phyloP scores from a whole-genome alignment of 2,329 filamentous ascomycete genomes.

The Pseudogymnoascus sp. region DNA sequence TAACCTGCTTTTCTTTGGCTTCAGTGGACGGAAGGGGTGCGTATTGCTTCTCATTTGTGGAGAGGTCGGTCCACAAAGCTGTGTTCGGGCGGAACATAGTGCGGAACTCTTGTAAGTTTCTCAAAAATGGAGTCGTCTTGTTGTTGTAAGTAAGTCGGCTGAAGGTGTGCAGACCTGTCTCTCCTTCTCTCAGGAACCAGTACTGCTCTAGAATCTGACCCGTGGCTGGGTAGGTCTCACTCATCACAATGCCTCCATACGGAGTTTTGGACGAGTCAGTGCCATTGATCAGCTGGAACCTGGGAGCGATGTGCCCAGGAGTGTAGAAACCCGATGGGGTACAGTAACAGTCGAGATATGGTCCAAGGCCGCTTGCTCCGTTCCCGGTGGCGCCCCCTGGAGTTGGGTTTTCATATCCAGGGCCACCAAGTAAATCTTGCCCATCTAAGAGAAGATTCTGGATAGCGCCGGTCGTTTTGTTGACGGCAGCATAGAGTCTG shows the following conservation, averaged over 20 bases:
- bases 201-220: conserved; percentile 55
- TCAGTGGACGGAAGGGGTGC: conserved; percentile 43
- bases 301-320: conserved; percentile 41
- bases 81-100: conserved; percentile 54
- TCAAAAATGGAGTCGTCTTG: conserved; percentile 44
- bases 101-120: conserved; percentile 52
- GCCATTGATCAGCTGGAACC: conserved; percentile 43
- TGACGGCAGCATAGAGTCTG: conserved; percentile 35
- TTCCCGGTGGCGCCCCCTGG: conserved; percentile 22
- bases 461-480: conserved; percentile 36
- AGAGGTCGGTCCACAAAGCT: conserved; percentile 52
- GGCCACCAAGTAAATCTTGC: conserved; percentile 44
- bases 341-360: conserved; percentile 58
- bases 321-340: conserved; percentile 51
- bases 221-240: conserved; percentile 48
- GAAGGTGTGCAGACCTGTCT: conserved; percentile 56
- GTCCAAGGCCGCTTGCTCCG: conserved; percentile 42
- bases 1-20: conserved; percentile 34
- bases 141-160: conserved; percentile 53
- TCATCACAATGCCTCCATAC: conserved; percentile 52
- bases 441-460: conserved; percentile 37
- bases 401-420: conserved; percentile 16
- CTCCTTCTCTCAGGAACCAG: conserved; percentile 54
- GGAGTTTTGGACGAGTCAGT: conserved; percentile 40
- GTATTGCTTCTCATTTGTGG: conserved; percentile 47